These are phyloP conservation scores for Phyllosticta capitalensis DNA, from an alignment of 2,329 filamentous ascomycete genomes.

Conservation along the genomic window DNA sequence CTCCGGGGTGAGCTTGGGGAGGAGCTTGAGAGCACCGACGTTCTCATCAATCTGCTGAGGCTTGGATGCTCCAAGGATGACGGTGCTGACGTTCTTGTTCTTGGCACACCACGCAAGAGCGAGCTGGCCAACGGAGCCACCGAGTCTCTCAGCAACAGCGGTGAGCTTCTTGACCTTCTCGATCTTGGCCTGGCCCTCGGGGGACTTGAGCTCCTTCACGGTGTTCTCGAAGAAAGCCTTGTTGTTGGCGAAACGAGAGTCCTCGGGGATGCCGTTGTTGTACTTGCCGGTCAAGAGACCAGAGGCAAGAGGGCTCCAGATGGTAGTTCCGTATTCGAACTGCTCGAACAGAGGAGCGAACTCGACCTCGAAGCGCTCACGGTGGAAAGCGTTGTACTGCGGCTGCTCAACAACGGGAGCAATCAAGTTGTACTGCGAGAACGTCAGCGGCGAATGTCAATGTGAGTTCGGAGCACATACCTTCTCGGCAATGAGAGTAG, in stretches of 20 bases:
- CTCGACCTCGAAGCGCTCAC: conserved; percentile 52
- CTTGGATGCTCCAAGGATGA: conserved; percentile 47
- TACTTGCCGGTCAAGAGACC: conserved; percentile 55
- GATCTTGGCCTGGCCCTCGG: conserved; percentile 44
- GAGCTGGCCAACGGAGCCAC: conserved; percentile 41
- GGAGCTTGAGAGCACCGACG: conserved; percentile 36
- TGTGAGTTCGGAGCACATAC: too few relatives aligned
- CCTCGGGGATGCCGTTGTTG: conserved; percentile 52
- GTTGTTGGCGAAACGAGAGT: conserved; percentile 51
- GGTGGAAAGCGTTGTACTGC: conserved; percentile 54
- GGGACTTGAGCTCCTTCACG: conserved; percentile 41
- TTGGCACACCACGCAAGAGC: conserved; percentile 51
- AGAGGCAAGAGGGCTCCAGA: conserved; percentile 47
- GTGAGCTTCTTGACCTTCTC: conserved; percentile 49
- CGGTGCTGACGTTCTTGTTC: conserved; percentile 48
- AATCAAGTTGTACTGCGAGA: conserved; percentile 44
- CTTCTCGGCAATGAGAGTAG: conserved; percentile 50
- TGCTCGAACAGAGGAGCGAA: conserved; percentile 49
- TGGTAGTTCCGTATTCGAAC: conserved; percentile 48
- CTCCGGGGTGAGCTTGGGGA: conserved; percentile 30
- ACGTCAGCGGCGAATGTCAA: conserved; percentile 31
- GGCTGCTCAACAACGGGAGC: conserved; percentile 46
- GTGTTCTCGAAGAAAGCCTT: conserved; percentile 49
- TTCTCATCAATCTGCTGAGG: conserved; percentile 41
- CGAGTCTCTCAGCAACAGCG: conserved; percentile 41